Conservation (phyloP, 2,329 filamentous ascomycete species). For the Cylindrodendrum hubeiense region DNA sequence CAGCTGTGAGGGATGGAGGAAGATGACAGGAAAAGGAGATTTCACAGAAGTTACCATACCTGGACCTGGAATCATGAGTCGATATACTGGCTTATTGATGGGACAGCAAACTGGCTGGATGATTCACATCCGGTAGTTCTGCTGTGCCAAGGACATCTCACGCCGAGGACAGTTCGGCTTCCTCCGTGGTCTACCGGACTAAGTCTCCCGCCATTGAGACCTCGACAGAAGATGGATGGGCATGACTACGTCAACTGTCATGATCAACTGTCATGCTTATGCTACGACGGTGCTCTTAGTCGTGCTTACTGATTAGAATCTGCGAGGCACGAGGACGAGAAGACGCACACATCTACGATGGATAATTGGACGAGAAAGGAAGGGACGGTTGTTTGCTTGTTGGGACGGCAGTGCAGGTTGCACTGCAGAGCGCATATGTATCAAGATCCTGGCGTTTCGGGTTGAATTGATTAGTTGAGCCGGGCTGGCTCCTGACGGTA, state of each 20-base stretch:
- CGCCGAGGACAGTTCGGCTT: background rate
- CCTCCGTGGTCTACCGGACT: background rate
- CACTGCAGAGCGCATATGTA: constrained; percentile 12
- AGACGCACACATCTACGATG: background rate
- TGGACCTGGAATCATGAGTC: background rate
- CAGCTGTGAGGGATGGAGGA: constrained; percentile 67
- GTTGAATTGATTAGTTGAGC: constrained; percentile 3
- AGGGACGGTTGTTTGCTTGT: background rate
- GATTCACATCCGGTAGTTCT: background rate
- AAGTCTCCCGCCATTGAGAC: background rate
- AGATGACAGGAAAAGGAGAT: background rate
- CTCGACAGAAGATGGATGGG: background rate
- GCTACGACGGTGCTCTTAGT: background rate
- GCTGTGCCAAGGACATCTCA: background rate
- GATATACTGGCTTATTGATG: background rate
- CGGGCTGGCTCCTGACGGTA: background rate
- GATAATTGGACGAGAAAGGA: background rate
- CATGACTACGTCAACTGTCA: background rate
- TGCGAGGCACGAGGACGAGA: background rate
- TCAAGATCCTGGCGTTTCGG: constrained; percentile 19
- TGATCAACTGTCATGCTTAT: background rate
- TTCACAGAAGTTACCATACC: background rate
- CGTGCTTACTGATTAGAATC: background rate
- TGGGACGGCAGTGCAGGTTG: background rate
- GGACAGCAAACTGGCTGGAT: background rate